phyloP scores from a whole-genome alignment of 139 green algal species.

The Choricystis sp. region DNA sequence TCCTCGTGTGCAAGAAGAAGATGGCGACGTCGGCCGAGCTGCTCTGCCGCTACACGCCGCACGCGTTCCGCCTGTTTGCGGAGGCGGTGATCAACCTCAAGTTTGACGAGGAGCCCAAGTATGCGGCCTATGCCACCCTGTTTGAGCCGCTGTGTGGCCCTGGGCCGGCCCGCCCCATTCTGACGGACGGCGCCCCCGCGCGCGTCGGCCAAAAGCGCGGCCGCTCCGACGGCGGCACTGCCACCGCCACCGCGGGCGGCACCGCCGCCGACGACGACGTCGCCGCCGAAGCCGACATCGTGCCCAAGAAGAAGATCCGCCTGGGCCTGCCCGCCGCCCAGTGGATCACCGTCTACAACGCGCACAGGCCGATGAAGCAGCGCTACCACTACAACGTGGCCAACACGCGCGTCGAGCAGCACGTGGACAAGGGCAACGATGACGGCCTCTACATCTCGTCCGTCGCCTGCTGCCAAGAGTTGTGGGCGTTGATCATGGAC shows the following conservation, averaged over 20 bases:
- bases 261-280: slow-evolving; percentile 9
- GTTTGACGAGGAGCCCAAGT: slow-evolving; percentile 96
- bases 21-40: slow-evolving; percentile 91
- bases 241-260: slow-evolving; percentile 1
- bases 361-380: slow-evolving; percentile 97
- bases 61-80: slow-evolving; percentile 86
- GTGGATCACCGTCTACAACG: slow-evolving; percentile 99
- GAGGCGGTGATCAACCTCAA: slow-evolving; percentile 95
- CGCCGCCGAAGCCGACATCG: slow-evolving; percentile 10
- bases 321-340: slow-evolving; percentile 90
- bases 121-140: slow-evolving; percentile 67
- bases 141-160: slow-evolving; percentile 84
- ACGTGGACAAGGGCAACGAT: slow-evolving; percentile 95
- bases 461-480: slow-evolving; percentile 90
- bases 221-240: slow-evolving; percentile 18
- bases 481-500: slow-evolving; percentile 96
- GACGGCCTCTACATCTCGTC: slow-evolving; percentile 91
- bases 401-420: slow-evolving; percentile 82
- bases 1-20: slow-evolving; percentile 99
- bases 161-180: slow-evolving; percentile 53
- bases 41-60: slow-evolving; percentile 89
- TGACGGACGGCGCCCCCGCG: slow-evolving; percentile 35
- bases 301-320: slow-evolving; percentile 87
- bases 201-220: slow-evolving; percentile 73
- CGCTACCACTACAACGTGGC: slow-evolving; percentile 99